A percentile compares a stretch with the other conserved stretches of the same genome.
These are phyloP conservation scores for Neurospora sp. DNA, from an alignment of 2,329 filamentous ascomycete genomes.

Conservation along the genomic window DNA sequence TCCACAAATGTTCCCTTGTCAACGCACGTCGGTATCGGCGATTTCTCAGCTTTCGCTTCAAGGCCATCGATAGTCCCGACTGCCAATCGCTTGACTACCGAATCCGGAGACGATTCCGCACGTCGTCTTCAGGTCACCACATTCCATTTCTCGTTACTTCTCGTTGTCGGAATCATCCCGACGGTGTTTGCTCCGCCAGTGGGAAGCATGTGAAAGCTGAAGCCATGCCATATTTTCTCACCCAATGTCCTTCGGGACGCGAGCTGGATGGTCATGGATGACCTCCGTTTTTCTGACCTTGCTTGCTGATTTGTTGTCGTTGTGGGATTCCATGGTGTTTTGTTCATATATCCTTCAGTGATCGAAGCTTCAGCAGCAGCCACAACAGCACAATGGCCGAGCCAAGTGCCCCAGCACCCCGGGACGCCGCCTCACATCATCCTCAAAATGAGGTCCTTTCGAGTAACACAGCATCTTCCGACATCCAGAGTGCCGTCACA, in stretches of 20 bases:
- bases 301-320: background rate
- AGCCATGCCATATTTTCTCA: background rate
- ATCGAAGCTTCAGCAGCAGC: background rate
- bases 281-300: background rate
- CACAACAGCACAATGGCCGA: background rate
- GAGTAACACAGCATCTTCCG: background rate
- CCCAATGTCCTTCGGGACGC: background rate
- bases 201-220: background rate
- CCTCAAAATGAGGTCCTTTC: background rate
- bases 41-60: background rate
- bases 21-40: background rate
- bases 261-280: background rate
- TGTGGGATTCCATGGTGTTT: background rate
- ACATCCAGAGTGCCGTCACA: background rate
- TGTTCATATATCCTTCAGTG: background rate
- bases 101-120: background rate
- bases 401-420: background rate
- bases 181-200: background rate
- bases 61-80: background rate
- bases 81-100: background rate
- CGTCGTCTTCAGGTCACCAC: background rate
- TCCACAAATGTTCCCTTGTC: background rate
- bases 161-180: background rate
- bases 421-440: background rate
- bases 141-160: background rate